Base-by-base conservation (phyloP, 1,284 basidiomycete species). In the Quambalaria eucalypti region DNA sequence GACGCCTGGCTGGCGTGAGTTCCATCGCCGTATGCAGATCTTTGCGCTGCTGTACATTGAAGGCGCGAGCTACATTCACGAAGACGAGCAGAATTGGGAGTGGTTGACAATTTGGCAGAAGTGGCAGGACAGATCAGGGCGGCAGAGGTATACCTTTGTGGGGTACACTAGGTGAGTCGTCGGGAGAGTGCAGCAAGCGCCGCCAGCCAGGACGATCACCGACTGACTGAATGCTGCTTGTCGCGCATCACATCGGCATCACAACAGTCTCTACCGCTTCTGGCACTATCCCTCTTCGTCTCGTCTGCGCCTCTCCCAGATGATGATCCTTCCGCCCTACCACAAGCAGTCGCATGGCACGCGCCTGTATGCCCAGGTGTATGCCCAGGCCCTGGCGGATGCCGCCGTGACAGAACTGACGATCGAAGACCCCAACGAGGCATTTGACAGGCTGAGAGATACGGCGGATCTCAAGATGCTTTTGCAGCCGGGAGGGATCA, bases 1-100 rank as follows among this genome's bases (percentile, higher is more conserved):
- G 57, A 90, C 90, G 1, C 84, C 87, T 4, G 91, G 90, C 3
- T 98, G 96, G 78, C 82, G 81, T 67, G 90, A 93, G 76, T 92
- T 89, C 67, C 93, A 96, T 71, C 82, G 87, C n/a, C 81, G 84
- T 53, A 95, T 95, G 87, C 93, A 97, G 77, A 76, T 96, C 52
- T 96, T 96, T 73, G 88, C 95, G 56, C 77, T 95, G 40, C 79
- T 98, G 7, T 97, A 90, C 78, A 93, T 98, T 71, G 93, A 98
- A 74, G 95, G 84, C 6, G 73, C 73, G 0, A 67, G 65, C 53
- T 97, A 91, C 77, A 88, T 98, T 60, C 84, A 87, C 61, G 80
- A 78, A 54, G 77, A 78, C 19, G 78, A 79, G 55, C 46, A 60
- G 25, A 68, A 76, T 33, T 79, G 78, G 78, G 77, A 78, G 57